Evolutionary conservation across 2,329 filamentous ascomycete genomes (phyloP).

Genomic region (Ceratocystiopsis brevicomis): DNA sequence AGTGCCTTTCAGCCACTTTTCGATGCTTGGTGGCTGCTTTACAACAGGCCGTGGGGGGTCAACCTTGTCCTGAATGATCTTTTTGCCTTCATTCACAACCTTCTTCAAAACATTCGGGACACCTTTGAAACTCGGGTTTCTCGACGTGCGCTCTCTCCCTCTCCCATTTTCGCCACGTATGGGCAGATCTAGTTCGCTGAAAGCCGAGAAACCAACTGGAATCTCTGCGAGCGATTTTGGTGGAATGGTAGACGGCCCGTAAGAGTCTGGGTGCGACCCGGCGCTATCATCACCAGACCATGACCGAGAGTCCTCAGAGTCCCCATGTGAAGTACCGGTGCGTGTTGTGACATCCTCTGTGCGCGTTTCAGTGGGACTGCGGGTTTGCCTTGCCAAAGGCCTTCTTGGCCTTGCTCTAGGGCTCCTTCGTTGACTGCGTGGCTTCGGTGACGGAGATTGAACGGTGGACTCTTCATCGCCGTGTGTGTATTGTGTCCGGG

Average conservation of each 20-base stretch:
- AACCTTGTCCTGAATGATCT: conserved; percentile 42
- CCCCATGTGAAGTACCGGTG: conserved; percentile 15
- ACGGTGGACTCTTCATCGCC: conserved; percentile 16
- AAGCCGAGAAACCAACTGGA: conserved; percentile 46
- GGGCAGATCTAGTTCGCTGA: conserved; percentile 42
- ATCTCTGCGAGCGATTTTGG: conserved; percentile 40
- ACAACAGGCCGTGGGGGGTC: conserved; percentile 32
- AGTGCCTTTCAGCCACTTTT: conserved; percentile 44
- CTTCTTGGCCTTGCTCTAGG: not conserved
- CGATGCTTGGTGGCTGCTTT: conserved; percentile 44
- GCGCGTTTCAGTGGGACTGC: conserved; percentile 14
- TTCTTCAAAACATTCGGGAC: conserved; percentile 46
- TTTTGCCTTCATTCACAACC: conserved; percentile 43
- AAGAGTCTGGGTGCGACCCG: conserved; percentile 18
- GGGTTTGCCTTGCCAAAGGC: conserved; percentile 12
- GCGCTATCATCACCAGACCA: conserved; percentile 3
- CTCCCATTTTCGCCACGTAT: conserved; percentile 26
- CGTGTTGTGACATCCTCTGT: conserved; percentile 11
- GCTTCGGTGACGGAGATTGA: not conserved
- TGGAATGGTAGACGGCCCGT: conserved; percentile 22
- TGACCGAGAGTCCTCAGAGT: conserved; percentile 3
- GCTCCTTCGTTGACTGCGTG: conserved; percentile 9
- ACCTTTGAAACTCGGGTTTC: conserved; percentile 37
- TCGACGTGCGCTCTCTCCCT: conserved; percentile 28
- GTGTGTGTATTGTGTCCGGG: too few relatives aligned